Base-by-base conservation (phyloP, 192 early-diverging fungal species). In the Coemansia sp. region DNA sequence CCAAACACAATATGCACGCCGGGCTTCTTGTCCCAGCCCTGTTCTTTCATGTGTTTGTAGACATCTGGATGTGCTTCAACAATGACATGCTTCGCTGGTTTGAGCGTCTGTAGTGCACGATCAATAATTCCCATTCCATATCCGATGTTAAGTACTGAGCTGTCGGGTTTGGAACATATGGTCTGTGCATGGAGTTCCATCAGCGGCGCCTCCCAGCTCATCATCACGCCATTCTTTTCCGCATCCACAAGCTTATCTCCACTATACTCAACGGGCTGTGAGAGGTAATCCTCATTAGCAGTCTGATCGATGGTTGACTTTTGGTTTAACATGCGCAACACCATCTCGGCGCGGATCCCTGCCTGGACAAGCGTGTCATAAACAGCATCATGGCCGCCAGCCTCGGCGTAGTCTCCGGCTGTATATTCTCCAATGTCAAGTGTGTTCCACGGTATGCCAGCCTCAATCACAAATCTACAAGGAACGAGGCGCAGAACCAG, bases 21-120 rank as follows among this genome's bases (percentile, higher is more conserved):
- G 18, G 87, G 85, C 26, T 92, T 92, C 52, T 89, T 87, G 78
- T 91, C 88, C 96, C 95, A 96, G 8, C 90, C 93, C 24, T 89
- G 71, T 23, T 78, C 76, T 30, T 88, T 54, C 93, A 97, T 97
- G 54, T 91, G 85, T 27, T 84, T 85, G 74, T 93, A 94, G 24
- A 98, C 97, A 71, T 96, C 95, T 8, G 97, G 94, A 61, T 98
- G 97, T 1, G 97, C 97, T 74, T 98, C 97, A 44, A 97, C 92
- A 69, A 98, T 97, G 14, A 89, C 90, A 70, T 98, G 97, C 24
- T 76, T 67, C 5, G 65, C 62, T 2, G 93, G 95, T 2, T 76
- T 70, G 25, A 83, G 86, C 28, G 82, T 83, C 69, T 97, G 94
- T 28, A 98, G 73, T 25, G 86, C 87, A 25, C 63, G 78, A 69